phyloP scores from a whole-genome alignment of 2,329 filamentous ascomycete species.

The Verticillium tricorpus region DNA sequence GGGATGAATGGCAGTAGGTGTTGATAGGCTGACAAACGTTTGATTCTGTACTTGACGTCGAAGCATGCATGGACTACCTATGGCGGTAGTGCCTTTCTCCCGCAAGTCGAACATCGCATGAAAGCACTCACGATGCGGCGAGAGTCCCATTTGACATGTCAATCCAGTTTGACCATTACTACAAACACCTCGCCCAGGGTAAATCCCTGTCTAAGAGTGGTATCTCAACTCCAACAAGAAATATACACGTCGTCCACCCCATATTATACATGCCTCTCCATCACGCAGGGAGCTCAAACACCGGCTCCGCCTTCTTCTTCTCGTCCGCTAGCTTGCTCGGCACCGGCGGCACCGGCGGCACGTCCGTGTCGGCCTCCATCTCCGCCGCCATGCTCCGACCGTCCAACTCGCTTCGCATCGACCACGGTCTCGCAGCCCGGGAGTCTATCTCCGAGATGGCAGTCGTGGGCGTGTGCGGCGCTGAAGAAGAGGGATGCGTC shows the following conservation, averaged over 20 bases:
- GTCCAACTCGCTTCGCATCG: slow-evolving; percentile 14
- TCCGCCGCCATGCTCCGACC: slow-evolving; percentile 1
- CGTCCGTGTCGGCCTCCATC: not conserved
- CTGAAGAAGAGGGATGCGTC: not conserved
- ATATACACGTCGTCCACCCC: not conserved
- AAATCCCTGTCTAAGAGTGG: too few species aligned
- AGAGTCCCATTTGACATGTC: too few species aligned
- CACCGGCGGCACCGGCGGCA: not conserved
- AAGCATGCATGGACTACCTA: too few species aligned
- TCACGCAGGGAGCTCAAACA: not conserved
- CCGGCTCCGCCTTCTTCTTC: not conserved
- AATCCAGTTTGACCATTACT: too few species aligned
- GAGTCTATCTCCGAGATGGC: slow-evolving; percentile 14
- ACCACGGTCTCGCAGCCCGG: slow-evolving; percentile 15
- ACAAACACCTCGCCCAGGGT: too few species aligned
- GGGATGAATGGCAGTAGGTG: too few species aligned
- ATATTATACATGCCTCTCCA: not conserved
- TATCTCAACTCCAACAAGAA: not conserved
- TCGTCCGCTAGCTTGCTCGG: not conserved
- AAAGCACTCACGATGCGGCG: too few species aligned
- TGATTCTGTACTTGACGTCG: too few species aligned
- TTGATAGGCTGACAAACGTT: too few species aligned
- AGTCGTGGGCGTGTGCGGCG: slow-evolving; percentile 2
- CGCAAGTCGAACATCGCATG: too few species aligned
- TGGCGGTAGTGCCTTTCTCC: too few species aligned